These are phyloP conservation scores for Ceratocystis albifundus DNA, from an alignment of 2,329 filamentous ascomycete genomes.

Conservation along the genomic window DNA sequence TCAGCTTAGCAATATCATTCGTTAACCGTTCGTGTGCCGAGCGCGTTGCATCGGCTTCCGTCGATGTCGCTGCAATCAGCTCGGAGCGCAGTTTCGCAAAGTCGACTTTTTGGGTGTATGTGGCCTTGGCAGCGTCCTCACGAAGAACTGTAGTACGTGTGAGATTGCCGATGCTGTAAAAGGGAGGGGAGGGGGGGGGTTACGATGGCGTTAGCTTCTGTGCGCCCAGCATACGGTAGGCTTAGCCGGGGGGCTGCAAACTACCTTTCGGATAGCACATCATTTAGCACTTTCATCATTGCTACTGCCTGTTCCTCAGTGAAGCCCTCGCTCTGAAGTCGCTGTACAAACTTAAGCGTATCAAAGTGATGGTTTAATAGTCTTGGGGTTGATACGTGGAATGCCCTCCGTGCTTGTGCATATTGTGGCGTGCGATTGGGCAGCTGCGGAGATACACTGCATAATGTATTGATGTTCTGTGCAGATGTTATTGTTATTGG, in stretches of 20 bases:
- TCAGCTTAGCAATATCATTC: slow-evolving; percentile 90
- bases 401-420: slow-evolving; percentile 35
- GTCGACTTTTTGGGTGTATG: slow-evolving; percentile 83
- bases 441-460: neutral
- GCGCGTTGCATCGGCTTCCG: slow-evolving; percentile 77
- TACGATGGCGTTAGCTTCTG: neutral
- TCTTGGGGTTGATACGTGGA: slow-evolving; percentile 52
- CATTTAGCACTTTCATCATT: slow-evolving; percentile 96
- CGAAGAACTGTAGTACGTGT: slow-evolving; percentile 96
- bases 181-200: no score
- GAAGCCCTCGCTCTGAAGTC: slow-evolving; percentile 80
- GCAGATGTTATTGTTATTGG: neutral
- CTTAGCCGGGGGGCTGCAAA: slow-evolving; percentile 12
- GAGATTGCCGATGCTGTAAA: slow-evolving; percentile 74
- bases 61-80: slow-evolving; percentile 80
- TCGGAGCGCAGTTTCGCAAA: slow-evolving; percentile 95
- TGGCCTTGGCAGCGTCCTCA: slow-evolving; percentile 77
- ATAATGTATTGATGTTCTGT: neutral
- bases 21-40: slow-evolving; percentile 83
- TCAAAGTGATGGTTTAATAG: slow-evolving; percentile 90
- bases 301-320: slow-evolving; percentile 89
- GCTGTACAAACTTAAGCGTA: slow-evolving; percentile 91
- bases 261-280: slow-evolving; percentile 90
- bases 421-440: neutral
- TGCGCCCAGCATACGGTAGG: neutral